Percentiles rank a stretch among this genome's conserved stretches.
phyloP scores from a whole-genome alignment of 306 rosid genomes.

The Acacia crassicarpa region DNA sequence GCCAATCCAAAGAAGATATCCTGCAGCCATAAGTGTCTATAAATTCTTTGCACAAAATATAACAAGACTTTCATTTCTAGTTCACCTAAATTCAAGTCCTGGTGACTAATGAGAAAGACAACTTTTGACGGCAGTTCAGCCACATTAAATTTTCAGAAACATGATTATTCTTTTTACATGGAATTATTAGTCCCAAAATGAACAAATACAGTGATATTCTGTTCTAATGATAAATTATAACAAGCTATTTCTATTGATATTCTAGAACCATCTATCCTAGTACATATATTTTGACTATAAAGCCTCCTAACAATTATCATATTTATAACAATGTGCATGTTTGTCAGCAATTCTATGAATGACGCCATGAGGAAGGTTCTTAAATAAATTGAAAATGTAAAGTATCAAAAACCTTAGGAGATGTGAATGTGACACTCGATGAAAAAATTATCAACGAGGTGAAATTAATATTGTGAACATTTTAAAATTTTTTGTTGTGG shows the following conservation, averaged over 20 bases:
- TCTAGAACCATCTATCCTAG: neutral
- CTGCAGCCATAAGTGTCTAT: neutral
- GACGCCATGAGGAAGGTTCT: neutral
- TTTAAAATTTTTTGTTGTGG: neutral
- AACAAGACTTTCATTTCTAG: neutral
- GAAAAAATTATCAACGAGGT: neutral
- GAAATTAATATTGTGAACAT: neutral
- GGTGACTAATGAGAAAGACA: too few species aligned
- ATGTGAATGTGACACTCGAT: neutral
- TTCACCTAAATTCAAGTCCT: too few species aligned
- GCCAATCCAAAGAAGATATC: neutral
- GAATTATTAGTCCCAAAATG: neutral
- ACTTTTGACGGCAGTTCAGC: too few species aligned
- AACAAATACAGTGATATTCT: neutral
- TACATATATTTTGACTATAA: neutral
- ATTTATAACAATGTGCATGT: neutral
- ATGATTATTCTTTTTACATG: neutral
- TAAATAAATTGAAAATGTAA: neutral
- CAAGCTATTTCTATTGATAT: neutral
- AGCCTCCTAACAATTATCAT: neutral
- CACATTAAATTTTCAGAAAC: neutral
- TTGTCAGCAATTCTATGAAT: neutral
- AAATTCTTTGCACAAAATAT: neutral
- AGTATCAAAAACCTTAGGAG: neutral
- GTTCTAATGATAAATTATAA: neutral